Conservation (phyloP, 352 stramenopile genomes). For the Globisporangium emineosum region DNA sequence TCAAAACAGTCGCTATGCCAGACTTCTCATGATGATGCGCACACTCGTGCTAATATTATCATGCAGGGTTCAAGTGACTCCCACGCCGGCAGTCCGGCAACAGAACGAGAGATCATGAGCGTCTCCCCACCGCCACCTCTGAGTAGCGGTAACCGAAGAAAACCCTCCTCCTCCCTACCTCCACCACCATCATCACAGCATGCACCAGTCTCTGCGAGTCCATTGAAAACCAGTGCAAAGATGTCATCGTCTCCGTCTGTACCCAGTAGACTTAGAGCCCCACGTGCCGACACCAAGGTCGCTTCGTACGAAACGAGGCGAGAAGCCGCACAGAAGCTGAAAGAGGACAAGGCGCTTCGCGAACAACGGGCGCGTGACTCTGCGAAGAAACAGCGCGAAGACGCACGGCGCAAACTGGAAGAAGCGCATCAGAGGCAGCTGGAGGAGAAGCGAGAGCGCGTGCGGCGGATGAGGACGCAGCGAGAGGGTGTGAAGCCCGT, state of each 20-base stretch:
- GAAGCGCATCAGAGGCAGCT: conserved; percentile 63
- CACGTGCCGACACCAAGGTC: conserved; percentile 13
- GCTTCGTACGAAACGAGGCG: conserved; percentile 51
- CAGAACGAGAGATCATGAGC: conserved; percentile 10
- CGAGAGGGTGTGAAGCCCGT: conserved; percentile 26
- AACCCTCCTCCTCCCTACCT: background rate
- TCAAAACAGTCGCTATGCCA: background rate
- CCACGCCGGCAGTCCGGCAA: conserved; percentile 13
- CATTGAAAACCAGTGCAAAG: conserved; percentile 15
- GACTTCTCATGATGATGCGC: background rate
- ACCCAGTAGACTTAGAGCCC: conserved; percentile 22
- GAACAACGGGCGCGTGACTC: conserved; percentile 58
- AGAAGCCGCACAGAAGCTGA: conserved; percentile 60
- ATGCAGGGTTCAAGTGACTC: conserved; percentile 22
- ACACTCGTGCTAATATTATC: background rate
- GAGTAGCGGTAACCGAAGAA: background rate
- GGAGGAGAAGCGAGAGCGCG: conserved; percentile 65
- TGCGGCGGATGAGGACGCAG: conserved; percentile 56
- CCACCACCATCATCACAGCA: conserved; percentile 4
- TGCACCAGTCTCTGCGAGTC: conserved; percentile 5
- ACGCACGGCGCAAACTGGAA: conserved; percentile 58
- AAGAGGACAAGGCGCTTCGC: conserved; percentile 65
- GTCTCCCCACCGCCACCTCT: background rate
- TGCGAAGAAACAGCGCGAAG: conserved; percentile 64
- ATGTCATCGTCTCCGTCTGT: conserved; percentile 26